These are phyloP conservation scores for Eucalyptus erythrocorys DNA, from an alignment of 345 rosid genomes.

Conservation along the genomic window DNA sequence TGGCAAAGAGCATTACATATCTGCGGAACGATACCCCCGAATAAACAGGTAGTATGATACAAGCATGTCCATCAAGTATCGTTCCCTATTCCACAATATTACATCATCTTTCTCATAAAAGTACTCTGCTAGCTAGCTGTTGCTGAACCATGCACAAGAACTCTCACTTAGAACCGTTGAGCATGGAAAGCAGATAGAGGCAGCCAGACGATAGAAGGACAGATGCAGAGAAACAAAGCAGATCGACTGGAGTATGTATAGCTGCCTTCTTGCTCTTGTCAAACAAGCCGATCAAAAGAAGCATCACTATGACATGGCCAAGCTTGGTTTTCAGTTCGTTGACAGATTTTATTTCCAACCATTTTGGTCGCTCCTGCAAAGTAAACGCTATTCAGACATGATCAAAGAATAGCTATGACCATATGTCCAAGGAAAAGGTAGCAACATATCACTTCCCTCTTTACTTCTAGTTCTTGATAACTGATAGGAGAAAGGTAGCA, in stretches of 20 bases:
- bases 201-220: conserved; percentile 70
- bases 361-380: conserved; percentile 68
- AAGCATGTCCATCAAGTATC: neutral
- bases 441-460: neutral
- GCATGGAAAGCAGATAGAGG: conserved; percentile 79
- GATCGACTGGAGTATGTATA: conserved; percentile 50
- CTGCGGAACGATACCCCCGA: neutral
- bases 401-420: neutral
- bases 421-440: neutral
- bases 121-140: neutral
- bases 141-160: neutral
- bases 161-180: conserved; percentile 23
- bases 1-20: neutral
- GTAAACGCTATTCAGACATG: neutral
- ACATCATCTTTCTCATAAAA: neutral
- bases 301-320: conserved; percentile 96
- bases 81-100: neutral
- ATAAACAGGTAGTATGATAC: neutral
- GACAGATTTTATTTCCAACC: conserved; percentile 75
- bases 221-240: conserved; percentile 77
- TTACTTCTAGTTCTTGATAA: neutral
- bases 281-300: conserved; percentile 74
- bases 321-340: conserved; percentile 78
- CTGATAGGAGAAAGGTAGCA: neutral
- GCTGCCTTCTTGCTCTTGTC: conserved; percentile 76